Base-by-base conservation (phyloP, 352 stramenopile species). In the Phytophthora colocasiae region DNA sequence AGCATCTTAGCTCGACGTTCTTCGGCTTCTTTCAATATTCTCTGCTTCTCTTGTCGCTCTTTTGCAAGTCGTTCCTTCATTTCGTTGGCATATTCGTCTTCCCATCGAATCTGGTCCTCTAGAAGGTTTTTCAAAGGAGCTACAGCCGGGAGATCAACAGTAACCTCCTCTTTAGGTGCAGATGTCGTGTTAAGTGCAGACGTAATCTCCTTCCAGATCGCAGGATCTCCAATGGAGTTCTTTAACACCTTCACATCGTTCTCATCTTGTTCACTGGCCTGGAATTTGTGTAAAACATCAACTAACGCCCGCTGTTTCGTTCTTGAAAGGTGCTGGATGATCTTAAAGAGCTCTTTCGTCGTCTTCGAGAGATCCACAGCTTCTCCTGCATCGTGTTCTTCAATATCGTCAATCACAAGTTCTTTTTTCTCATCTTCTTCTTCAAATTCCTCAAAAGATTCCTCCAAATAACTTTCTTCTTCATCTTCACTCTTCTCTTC, bases 371-470 rank as follows among this genome's bases (percentile, higher is more conserved):
- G 40, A 26, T 74, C 53, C 1, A 63, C 15, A 5, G 49, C 45
- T 19, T 57, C 17, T n/a, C 27, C 14, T 14, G n/a, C 56, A 2
- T 69, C 40, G 31, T 69, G 48, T 49, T 66, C 56, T 2, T 71
- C 69, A 49, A 78, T 66, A 2, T 73, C 68, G 22, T 76, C 43
- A 10, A 74, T 66, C 38, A 81, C 58, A 12, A 73, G 58, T 17
- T 81, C 73, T 48, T 62, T 36, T 52, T 61, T 50, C 1, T 59
- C 56, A 0, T 70, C 71, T 1, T 85, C 71, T 1, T 83, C 80
- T 40, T 93, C 83, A 72, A 92, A 93, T 27, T 90, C 85, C 65
- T 95, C 87, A 66, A 95, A 95, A 0, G 85, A 93, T 36, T 95
- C 87, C 15, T 93, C 85, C 65, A 91, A 59, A 59, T 95, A 95